Evolutionary conservation across 2,329 filamentous ascomycete genomes (phyloP).

Genomic region (Drechmeria coniospora): DNA sequence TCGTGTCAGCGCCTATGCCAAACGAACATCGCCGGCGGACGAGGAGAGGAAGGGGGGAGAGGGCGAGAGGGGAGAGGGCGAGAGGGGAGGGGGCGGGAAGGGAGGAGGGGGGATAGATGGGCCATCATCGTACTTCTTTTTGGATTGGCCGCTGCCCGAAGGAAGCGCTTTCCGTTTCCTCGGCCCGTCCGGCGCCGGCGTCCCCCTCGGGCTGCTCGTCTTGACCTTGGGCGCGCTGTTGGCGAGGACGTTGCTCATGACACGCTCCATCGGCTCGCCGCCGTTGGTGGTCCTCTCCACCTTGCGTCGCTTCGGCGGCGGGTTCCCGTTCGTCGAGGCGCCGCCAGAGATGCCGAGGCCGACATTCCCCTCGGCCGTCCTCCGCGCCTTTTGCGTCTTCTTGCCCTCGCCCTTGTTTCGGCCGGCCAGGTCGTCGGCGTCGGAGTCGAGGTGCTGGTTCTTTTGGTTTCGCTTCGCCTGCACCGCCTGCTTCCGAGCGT

Average conservation of each 20-base stretch:
- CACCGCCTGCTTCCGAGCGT: constrained; percentile 69
- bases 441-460: constrained; percentile 56
- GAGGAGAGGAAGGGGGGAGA: too few species aligned
- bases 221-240: constrained; percentile 38
- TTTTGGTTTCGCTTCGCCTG: constrained; percentile 60
- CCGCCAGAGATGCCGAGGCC: constrained; percentile 53
- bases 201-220: constrained; percentile 51
- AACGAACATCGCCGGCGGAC: too few species aligned
- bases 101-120: constrained; percentile 4
- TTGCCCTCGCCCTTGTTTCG: constrained; percentile 39
- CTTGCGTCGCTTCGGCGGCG: constrained; percentile 62
- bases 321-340: constrained; percentile 32
- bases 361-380: constrained; percentile 38
- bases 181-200: constrained; percentile 50
- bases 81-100: too few species aligned
- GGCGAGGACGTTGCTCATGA: constrained; percentile 44
- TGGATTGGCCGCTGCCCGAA: constrained; percentile 51
- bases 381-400: constrained; percentile 49
- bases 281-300: constrained; percentile 50
- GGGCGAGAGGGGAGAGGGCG: too few species aligned
- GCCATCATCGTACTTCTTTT: constrained; percentile 52
- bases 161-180: constrained; percentile 57
- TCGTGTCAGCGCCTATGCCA: too few species aligned
- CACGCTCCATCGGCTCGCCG: constrained; percentile 45
- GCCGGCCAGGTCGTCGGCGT: constrained; percentile 55